Evolutionary conservation across 2,329 filamentous ascomycete species (phyloP).

Genomic region (Parafenestella ontariensis): DNA sequence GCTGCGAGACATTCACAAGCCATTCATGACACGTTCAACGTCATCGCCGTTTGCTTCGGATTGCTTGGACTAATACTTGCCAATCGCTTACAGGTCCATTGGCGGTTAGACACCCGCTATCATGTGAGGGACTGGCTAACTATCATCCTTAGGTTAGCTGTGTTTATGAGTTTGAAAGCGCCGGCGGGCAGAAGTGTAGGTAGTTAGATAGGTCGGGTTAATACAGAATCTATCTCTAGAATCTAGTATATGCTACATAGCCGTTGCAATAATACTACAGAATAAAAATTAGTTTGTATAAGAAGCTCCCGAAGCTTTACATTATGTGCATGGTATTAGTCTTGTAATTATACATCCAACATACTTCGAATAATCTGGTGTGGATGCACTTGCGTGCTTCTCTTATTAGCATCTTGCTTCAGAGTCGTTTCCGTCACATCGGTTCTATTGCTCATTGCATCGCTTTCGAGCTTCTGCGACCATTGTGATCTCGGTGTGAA

Average conservation of each 20-base stretch:
- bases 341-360: conserved; percentile 47
- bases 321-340: too few species aligned
- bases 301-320: too few species aligned
- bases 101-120: conserved; percentile 2
- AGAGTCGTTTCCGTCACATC: conserved; percentile 26
- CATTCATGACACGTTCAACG: conserved; percentile 18
- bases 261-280: too few species aligned
- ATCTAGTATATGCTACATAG: too few species aligned
- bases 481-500: not conserved
- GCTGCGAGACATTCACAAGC: conserved; percentile 16
- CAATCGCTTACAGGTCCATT: conserved; percentile 21
- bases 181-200: too few species aligned
- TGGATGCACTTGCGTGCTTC: conserved; percentile 1
- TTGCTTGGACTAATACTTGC: conserved; percentile 7
- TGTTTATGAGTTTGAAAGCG: too few species aligned
- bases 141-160: too few species aligned
- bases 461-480: not conserved
- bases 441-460: not conserved
- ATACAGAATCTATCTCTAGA: too few species aligned
- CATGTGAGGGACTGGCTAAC: not conserved
- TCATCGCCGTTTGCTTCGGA: conserved; percentile 15
- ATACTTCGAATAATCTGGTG: conserved; percentile 50
- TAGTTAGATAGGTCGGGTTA: too few species aligned
- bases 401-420: conserved; percentile 17
- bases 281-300: too few species aligned